These are phyloP conservation scores for Forsythia suspensa DNA, from an alignment of 257 asterid genomes.

Conservation along the genomic window DNA sequence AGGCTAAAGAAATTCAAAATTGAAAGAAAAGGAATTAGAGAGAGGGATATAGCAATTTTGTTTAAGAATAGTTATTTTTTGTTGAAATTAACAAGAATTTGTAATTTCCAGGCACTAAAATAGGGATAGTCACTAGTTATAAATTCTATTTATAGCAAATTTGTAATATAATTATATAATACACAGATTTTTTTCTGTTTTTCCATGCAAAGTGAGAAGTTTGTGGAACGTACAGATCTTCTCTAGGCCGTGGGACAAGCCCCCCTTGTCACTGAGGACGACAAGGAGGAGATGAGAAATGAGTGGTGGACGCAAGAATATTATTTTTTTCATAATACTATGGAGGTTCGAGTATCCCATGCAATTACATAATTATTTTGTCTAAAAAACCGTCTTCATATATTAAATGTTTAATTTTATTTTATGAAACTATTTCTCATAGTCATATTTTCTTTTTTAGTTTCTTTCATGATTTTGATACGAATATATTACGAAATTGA, in stretches of 20 bases:
- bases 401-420: no score
- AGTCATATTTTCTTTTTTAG: no score
- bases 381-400: no score
- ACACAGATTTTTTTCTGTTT: neutral
- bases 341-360: neutral
- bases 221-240: neutral
- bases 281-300: neutral
- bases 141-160: constrained; percentile 12
- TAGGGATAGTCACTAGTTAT: constrained; percentile 13
- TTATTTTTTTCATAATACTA: neutral
- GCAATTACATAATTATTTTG: neutral
- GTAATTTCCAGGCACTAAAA: neutral
- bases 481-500: no score
- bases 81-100: neutral
- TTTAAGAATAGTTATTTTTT: no score
- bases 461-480: no score
- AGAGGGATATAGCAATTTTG: neutral
- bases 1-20: constrained; percentile 36
- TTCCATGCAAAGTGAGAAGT: neutral
- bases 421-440: no score
- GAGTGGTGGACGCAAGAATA: no score
- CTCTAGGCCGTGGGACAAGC: neutral
- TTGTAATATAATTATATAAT: neutral
- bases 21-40: constrained; percentile 1
- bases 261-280: neutral